phyloP scores from a whole-genome alignment of 2,329 filamentous ascomycete species.

The Tolypocladium tropicale region DNA sequence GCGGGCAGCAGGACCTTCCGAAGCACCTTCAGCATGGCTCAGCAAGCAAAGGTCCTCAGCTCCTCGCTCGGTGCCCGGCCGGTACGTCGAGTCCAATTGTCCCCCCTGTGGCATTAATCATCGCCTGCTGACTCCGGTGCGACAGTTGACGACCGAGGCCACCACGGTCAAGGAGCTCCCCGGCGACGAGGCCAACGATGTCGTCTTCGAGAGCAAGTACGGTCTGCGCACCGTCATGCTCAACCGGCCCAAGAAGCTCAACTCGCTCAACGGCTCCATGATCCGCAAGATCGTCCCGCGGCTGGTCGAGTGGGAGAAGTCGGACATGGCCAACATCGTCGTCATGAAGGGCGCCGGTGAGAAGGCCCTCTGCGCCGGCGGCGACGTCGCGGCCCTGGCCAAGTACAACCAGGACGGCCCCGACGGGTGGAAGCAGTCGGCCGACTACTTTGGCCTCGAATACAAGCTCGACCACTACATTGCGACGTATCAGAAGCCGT shows the following conservation, averaged over 20 bases:
- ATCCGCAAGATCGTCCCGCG: conserved; percentile 85
- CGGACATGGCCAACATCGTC: conserved; percentile 84
- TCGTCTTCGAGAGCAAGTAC: conserved; percentile 81
- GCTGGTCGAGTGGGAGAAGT: conserved; percentile 88
- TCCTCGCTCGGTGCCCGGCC: conserved; percentile 36
- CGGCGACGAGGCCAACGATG: conserved; percentile 75
- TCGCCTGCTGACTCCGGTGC: conserved; percentile 2
- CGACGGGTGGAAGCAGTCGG: conserved; percentile 63
- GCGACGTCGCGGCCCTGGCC: conserved; percentile 77
- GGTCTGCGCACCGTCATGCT: conserved; percentile 88
- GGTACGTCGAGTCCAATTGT: conserved; percentile 10
- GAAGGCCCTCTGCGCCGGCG: conserved; percentile 84
- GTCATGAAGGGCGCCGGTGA: conserved; percentile 84
- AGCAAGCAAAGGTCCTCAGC: conserved; percentile 64
- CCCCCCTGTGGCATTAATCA: background rate
- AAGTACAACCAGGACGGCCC: conserved; percentile 56
- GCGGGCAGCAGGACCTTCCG: conserved; percentile 30
- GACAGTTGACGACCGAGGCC: conserved; percentile 24
- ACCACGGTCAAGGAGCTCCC: conserved; percentile 42
- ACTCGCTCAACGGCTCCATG: conserved; percentile 92
- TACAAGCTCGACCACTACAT: conserved; percentile 95
- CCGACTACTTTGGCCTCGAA: conserved; percentile 86
- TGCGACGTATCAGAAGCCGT: conserved; percentile 86
- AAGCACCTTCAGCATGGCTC: conserved; percentile 55
- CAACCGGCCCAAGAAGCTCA: conserved; percentile 85